Conservation (phyloP, 306 rosid species). For the Cucumis hystrix region DNA sequence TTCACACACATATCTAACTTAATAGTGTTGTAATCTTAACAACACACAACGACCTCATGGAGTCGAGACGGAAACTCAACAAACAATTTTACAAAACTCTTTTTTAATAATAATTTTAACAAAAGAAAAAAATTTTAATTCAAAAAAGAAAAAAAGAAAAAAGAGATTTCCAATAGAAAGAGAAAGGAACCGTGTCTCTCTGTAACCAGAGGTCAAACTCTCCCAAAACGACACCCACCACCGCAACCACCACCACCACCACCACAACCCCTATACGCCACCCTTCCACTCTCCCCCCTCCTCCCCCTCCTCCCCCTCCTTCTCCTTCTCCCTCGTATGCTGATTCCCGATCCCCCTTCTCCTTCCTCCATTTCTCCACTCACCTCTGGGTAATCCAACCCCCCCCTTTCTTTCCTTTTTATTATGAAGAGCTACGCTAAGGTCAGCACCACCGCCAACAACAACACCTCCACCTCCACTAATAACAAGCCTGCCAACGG, state of each 20-base stretch:
- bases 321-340: slow-evolving; percentile 30
- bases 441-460: slow-evolving; percentile 22
- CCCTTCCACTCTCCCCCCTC: neutral
- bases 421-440: slow-evolving; percentile 69
- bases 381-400: slow-evolving; percentile 27
- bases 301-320: slow-evolving; percentile 20
- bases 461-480: slow-evolving; percentile 3
- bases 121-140: neutral
- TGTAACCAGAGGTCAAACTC: slow-evolving; percentile 5
- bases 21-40: too few relatives aligned
- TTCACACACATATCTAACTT: too few relatives aligned
- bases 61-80: neutral
- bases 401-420: neutral
- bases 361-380: slow-evolving; percentile 38
- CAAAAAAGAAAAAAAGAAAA: neutral
- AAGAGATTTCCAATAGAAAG: slow-evolving; percentile 1
- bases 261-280: neutral
- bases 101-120: too few relatives aligned
- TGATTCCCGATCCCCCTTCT: slow-evolving; percentile 37
- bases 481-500: slow-evolving; percentile 25
- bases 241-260: slow-evolving; percentile 9
- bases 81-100: neutral
- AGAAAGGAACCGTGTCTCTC: neutral
- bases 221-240: neutral
- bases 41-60: neutral